Evolutionary conservation across 345 rosid species (phyloP).

Genomic region (Gossypium rotundifolium): DNA sequence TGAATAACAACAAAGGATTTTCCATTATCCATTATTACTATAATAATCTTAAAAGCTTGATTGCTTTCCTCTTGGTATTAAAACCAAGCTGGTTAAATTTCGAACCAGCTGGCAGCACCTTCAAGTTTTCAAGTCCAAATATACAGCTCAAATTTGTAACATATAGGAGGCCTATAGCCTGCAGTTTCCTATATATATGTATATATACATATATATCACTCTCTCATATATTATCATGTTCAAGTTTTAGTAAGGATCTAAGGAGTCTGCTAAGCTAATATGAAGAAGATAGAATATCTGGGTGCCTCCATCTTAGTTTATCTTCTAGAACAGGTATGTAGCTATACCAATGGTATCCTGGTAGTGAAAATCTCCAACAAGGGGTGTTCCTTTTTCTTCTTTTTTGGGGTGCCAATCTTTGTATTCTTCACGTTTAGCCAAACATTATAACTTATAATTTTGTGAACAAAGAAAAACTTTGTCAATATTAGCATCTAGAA

Average conservation of each 20-base stretch:
- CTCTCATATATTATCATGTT: neutral
- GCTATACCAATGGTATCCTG: neutral
- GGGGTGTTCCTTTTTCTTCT: neutral
- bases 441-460: neutral
- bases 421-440: neutral
- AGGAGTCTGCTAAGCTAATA: neutral
- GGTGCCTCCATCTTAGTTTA: neutral
- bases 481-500: no score
- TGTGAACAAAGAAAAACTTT: no score
- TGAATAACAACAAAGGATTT: conserved; percentile 21
- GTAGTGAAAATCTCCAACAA: neutral
- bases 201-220: neutral
- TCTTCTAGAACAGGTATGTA: conserved; percentile 26
- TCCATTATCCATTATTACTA: conserved; percentile 14
- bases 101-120: neutral
- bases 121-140: neutral
- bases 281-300: neutral
- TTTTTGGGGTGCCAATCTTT: neutral
- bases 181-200: neutral
- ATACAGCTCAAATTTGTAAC: neutral
- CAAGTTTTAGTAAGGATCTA: neutral
- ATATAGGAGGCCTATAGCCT: neutral
- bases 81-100: conserved; percentile 9
- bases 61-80: conserved; percentile 17
- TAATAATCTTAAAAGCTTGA: conserved; percentile 5